Base-by-base conservation (phyloP, 306 rosid genomes). In the Ochetophila trinervis region DNA sequence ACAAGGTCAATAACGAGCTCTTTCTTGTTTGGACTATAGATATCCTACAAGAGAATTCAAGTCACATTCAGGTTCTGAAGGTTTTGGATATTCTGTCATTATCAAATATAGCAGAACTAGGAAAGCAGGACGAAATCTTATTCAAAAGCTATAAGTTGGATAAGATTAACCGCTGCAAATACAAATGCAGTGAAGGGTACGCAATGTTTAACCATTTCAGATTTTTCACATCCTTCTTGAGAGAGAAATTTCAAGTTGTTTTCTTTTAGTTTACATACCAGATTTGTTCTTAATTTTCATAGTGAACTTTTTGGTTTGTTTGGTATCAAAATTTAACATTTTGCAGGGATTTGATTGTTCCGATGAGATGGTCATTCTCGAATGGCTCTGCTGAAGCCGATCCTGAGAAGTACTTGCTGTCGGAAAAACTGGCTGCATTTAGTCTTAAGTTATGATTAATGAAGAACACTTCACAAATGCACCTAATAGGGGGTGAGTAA, bases 1-100 rank as follows among this genome's bases (percentile, higher is more conserved):
- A 72, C 66, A 76, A 68, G 74, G 80, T 86, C 67, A 70, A 70
- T 14, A 66, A 65, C 52, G 55, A 36, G 22, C 76, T 75, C 55
- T 70, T 35, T 67, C 79, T 86, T 47, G 76, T 74, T n/a, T 86
- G 88, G 88, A 74, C 83, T 21, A 58, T 78, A 6, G 88, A 86
- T 61, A 37, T 76, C 68, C 16, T 73, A 37, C 11, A 52, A 64
- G 88, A 78, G 70, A 63, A 65, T 27, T 78, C 78, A 35, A 11
- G 73, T 59, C 62, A 60, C 66, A 47, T 72, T 49, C 78, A 83
- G 67, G 58, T 78, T 62, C 48, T 86, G 70, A 80, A 54, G 74
- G 68, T 78, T 78, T 86, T 77, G 83, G 86, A 78, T 76, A 65
- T 86, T 36, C 52, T 73, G 69, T 62, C 71, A 35, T 57, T 66